A percentile compares a stretch with the other conserved stretches of the same genome.
Evolutionary conservation across 164 flowering plant genomes (phyloP).

Genomic region (Tinospora cordifolia): DNA sequence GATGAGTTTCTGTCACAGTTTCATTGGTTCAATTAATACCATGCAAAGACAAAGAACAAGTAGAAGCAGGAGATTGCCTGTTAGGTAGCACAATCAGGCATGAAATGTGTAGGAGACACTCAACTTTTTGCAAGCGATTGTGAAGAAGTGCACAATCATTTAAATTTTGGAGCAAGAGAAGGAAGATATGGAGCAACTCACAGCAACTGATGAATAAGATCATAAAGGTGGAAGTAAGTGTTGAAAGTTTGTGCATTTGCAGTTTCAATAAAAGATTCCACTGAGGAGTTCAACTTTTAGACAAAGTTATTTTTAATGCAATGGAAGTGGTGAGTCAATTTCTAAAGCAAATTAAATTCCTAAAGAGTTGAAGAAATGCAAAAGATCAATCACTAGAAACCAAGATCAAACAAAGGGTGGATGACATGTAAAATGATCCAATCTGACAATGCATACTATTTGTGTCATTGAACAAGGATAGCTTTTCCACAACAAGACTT

Average conservation of each 20-base stretch:
- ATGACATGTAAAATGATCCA: too few relatives aligned
- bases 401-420: too few relatives aligned
- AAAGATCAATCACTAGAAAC: too few relatives aligned
- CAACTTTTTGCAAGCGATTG: slow-evolving; percentile 93
- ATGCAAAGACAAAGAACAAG: slow-evolving; percentile 96
- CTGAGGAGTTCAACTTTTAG: too few relatives aligned
- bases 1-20: slow-evolving; percentile 99
- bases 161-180: slow-evolving; percentile 88
- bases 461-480: too few relatives aligned
- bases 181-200: slow-evolving; percentile 84
- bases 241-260: slow-evolving; percentile 86
- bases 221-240: slow-evolving; percentile 96
- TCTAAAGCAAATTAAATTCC: too few relatives aligned
- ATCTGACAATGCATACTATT: too few relatives aligned
- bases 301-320: too few relatives aligned
- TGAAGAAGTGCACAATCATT: slow-evolving; percentile 81
- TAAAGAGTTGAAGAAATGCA: too few relatives aligned
- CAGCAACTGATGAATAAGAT: slow-evolving; percentile 94
- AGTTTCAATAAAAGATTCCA: too few relatives aligned
- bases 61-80: slow-evolving; percentile 77
- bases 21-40: slow-evolving; percentile 88
- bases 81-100: slow-evolving; percentile 80
- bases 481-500: too few relatives aligned
- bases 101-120: slow-evolving; percentile 98
- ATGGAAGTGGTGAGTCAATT: too few relatives aligned